Conservation (phyloP, 805 yeast genomes). For the Starmerella bombi region DNA sequence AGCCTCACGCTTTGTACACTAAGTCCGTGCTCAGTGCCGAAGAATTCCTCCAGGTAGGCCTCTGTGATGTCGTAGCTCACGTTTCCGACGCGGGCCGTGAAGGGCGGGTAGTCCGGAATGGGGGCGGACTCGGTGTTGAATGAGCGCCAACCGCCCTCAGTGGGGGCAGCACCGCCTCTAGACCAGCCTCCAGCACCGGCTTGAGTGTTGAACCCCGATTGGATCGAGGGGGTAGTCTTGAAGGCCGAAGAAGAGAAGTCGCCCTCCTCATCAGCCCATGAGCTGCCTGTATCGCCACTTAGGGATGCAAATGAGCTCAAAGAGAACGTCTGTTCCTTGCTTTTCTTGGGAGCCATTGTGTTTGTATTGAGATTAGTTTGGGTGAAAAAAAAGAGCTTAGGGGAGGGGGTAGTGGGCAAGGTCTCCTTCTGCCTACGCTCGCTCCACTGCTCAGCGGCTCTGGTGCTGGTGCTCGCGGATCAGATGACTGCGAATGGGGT, state of each 20-base stretch:
- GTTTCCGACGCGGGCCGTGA: slow-evolving; percentile 75
- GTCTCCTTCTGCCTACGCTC: no score
- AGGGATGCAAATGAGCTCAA: slow-evolving; percentile 6
- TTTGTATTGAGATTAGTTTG: no score
- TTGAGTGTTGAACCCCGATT: neutral
- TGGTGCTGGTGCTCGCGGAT: no score
- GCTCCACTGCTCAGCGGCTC: neutral
- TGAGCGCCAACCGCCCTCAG: slow-evolving; percentile 4
- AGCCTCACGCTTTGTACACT: slow-evolving; percentile 56
- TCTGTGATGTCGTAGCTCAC: slow-evolving; percentile 74
- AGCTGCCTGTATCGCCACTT: slow-evolving; percentile 1
- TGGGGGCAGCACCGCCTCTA: slow-evolving; percentile 2
- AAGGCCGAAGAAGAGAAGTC: slow-evolving; percentile 7
- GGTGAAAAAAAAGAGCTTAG: neutral
- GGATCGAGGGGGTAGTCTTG: slow-evolving; percentile 2
- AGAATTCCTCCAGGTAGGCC: slow-evolving; percentile 32
- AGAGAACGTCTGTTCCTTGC: slow-evolving; percentile 10
- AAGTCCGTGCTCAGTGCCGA: slow-evolving; percentile 30
- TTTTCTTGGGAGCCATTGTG: slow-evolving; percentile 12
- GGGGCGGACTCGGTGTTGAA: slow-evolving; percentile 41
- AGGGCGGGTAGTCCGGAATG: slow-evolving; percentile 85
- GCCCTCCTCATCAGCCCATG: slow-evolving; percentile 14
- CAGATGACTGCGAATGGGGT: no score
- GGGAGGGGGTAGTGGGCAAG: no score
- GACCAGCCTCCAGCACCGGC: slow-evolving; percentile 6